phyloP scores from a whole-genome alignment of 768 basidiomycete species.

The Crassisporium funariophilum region DNA sequence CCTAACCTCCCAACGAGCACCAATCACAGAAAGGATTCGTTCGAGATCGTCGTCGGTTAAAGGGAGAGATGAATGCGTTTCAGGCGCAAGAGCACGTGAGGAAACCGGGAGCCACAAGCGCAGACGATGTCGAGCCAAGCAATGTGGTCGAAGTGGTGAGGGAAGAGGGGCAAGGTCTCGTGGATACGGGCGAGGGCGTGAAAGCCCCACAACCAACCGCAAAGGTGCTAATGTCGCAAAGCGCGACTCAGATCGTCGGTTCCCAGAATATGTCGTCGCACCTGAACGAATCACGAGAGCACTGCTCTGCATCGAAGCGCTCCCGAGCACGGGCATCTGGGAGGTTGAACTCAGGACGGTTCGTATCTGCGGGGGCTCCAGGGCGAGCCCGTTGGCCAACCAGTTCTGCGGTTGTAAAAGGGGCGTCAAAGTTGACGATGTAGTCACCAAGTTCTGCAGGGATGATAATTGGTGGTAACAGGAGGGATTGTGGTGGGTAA shows the following conservation, averaged over 20 bases:
- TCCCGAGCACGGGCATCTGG: too few species aligned
- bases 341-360: too few species aligned
- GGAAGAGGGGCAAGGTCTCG: background rate
- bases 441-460: conserved; percentile 18
- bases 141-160: conserved; percentile 17
- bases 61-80: background rate
- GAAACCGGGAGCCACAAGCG: conserved; percentile 21
- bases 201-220: background rate
- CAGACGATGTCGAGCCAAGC: conserved; percentile 20
- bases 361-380: too few species aligned
- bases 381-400: too few species aligned
- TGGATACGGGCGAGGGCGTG: too few species aligned
- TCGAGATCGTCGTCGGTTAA: background rate
- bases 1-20: conserved; percentile 10
- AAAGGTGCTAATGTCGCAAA: too few species aligned
- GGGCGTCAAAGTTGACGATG: conserved; percentile 15
- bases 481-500: conserved; percentile 11
- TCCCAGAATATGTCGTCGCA: background rate
- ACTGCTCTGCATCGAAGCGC: too few species aligned
- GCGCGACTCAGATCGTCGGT: too few species aligned
- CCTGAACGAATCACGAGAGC: too few species aligned
- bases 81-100: background rate
- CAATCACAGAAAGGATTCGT: conserved; percentile 22
- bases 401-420: too few species aligned
- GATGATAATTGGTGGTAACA: conserved; percentile 25